phyloP scores from a whole-genome alignment of 176 grass and related monocot species.

The Tillandsia fasciculata region DNA sequence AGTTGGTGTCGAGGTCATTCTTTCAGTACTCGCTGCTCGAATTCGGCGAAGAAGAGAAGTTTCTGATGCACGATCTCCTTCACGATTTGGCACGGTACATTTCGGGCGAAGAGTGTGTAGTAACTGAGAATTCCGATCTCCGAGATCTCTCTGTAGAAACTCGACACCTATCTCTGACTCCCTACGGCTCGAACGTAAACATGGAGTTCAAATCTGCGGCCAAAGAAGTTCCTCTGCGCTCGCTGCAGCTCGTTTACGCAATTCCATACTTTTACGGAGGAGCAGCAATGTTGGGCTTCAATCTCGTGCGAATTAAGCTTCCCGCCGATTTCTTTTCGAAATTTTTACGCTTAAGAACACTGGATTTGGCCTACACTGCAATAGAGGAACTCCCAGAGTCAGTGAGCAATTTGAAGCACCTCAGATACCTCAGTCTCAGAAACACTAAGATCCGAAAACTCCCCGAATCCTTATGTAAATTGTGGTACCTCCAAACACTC shows the following conservation, averaged over 20 bases:
- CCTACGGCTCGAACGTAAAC: slow-evolving; percentile 1
- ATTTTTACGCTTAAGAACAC: slow-evolving; percentile 14
- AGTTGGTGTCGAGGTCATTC: slow-evolving; percentile 28
- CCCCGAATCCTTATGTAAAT: slow-evolving; percentile 9
- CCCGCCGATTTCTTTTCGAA: slow-evolving; percentile 28
- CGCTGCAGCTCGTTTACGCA: neutral
- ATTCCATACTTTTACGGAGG: neutral
- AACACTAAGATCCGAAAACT: slow-evolving; percentile 31
- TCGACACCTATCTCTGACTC: slow-evolving; percentile 16
- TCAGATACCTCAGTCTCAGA: slow-evolving; percentile 25
- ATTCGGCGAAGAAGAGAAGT: slow-evolving; percentile 15
- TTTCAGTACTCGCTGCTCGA: slow-evolving; percentile 17
- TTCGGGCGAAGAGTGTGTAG: slow-evolving; percentile 5
- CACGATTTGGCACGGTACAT: slow-evolving; percentile 20
- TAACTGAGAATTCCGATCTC: slow-evolving; percentile 12
- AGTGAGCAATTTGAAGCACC: slow-evolving; percentile 14
- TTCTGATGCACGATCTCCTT: slow-evolving; percentile 25
- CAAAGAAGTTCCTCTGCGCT: slow-evolving; percentile 7
- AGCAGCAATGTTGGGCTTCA: neutral
- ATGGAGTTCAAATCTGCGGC: neutral
- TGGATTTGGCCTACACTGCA: slow-evolving; percentile 24
- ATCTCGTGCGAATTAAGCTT: neutral
- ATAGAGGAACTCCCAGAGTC: slow-evolving; percentile 23
- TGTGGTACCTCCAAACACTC: slow-evolving; percentile 28
- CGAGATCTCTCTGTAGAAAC: neutral